These are phyloP conservation scores for rapeseed (Brassica napus) DNA, from an alignment of 345 rosid species.

Conservation along the genomic window DNA sequence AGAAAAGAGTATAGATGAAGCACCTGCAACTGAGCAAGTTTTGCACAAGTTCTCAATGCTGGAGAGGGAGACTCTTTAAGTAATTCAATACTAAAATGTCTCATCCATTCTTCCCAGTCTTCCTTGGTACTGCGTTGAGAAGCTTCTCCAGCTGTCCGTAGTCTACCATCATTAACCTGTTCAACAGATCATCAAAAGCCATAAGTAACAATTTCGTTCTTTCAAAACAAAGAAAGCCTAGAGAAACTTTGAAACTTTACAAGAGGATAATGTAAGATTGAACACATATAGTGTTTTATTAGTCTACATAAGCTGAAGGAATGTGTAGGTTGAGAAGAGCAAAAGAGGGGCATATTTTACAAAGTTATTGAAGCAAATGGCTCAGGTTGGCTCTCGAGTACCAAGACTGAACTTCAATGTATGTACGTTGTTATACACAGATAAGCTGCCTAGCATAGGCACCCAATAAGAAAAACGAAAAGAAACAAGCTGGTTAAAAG, in stretches of 20 bases:
- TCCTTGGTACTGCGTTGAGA: constrained; percentile 98
- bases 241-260: neutral
- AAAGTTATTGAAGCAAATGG: constrained; percentile 18
- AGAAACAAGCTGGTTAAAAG: neutral
- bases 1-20: constrained; percentile 14
- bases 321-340: neutral
- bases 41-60: constrained; percentile 91
- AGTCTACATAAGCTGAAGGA: constrained; percentile 5
- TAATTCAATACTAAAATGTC: constrained; percentile 98
- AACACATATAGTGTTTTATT: constrained; percentile 20
- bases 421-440: constrained; percentile 12
- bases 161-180: constrained; percentile 83
- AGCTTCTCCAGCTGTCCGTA: constrained; percentile 97
- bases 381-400: constrained; percentile 13
- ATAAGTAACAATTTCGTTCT: constrained; percentile 23
- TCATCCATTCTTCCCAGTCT: constrained; percentile 99
- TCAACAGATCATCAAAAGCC: constrained; percentile 24
- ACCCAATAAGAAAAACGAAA: neutral
- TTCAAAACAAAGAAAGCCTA: constrained; percentile 11
- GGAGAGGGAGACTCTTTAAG: constrained; percentile 98
- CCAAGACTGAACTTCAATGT: constrained; percentile 10
- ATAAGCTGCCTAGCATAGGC: neutral
- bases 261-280: constrained; percentile 8
- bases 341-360: constrained; percentile 6
- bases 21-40: constrained; percentile 96